These are phyloP conservation scores for Botrytis tulipae DNA, from an alignment of 2,329 filamentous ascomycete genomes.

Conservation along the genomic window DNA sequence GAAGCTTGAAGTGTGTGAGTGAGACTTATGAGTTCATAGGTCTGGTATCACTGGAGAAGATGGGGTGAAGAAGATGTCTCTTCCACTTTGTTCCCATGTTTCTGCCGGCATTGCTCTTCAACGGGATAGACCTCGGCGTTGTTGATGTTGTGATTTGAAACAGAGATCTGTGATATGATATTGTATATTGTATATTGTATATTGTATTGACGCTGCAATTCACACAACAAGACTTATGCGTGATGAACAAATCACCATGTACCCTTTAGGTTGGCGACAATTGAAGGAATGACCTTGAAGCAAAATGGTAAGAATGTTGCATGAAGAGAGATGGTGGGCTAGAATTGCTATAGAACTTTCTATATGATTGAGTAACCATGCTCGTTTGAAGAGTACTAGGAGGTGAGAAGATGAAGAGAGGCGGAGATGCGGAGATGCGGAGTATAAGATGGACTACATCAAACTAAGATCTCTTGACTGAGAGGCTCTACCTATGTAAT, in stretches of 20 bases:
- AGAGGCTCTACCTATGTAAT: neutral
- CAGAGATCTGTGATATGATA: too few relatives aligned
- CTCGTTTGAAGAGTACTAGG: neutral
- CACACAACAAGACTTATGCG: too few relatives aligned
- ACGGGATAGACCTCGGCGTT: neutral
- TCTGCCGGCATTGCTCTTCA: too few relatives aligned
- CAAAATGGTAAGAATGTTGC: neutral
- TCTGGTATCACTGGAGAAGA: neutral
- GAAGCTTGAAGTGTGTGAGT: neutral
- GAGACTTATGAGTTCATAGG: neutral
- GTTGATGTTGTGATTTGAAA: neutral
- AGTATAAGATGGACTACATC: neutral
- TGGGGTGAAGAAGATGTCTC: neutral
- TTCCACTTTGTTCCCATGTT: too few relatives aligned
- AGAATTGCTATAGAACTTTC: neutral
- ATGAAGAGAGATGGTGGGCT: neutral
- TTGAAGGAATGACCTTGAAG: neutral
- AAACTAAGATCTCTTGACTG: neutral
- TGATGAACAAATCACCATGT: neutral
- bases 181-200: fast-evolving
- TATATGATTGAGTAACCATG: neutral
- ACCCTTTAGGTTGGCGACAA: too few relatives aligned
- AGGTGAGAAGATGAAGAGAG: neutral
- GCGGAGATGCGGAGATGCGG: too few relatives aligned
- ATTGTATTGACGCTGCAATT: neutral